Conservation (phyloP, 2,329 filamentous ascomycete species). For the Blastomyces gilchristii region DNA sequence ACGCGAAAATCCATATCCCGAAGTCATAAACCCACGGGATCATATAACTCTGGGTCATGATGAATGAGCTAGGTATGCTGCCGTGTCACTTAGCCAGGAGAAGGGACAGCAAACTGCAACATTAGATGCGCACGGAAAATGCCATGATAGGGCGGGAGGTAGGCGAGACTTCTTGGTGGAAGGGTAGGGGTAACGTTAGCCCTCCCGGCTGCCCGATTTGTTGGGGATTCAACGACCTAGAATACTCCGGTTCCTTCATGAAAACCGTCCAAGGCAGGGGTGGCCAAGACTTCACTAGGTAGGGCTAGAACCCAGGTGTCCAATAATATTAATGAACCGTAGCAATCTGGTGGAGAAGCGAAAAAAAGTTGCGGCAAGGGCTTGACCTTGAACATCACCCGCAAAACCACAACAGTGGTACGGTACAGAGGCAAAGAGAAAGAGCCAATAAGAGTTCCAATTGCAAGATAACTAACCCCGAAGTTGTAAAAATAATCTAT, state of each 20-base stretch:
- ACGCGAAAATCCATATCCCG: conserved; percentile 24
- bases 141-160: neutral
- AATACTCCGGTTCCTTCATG: neutral
- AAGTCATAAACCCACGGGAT: conserved; percentile 26
- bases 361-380: neutral
- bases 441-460: neutral
- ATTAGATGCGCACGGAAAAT: neutral
- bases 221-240: neutral
- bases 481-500: neutral
- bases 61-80: neutral
- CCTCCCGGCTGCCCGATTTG: neutral
- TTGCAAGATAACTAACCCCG: neutral
- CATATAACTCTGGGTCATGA: conserved; percentile 14
- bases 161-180: neutral
- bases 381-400: neutral
- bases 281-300: neutral
- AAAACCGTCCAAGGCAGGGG: neutral
- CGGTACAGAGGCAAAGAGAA: too few relatives aligned
- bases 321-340: neutral
- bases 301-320: neutral
- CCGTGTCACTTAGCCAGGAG: neutral
- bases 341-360: neutral
- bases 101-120: neutral
- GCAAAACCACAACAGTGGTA: too few relatives aligned
- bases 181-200: neutral